Evolutionary conservation across 75 land plant species (phyloP).

Genomic region (Picea sitchensis): DNA sequence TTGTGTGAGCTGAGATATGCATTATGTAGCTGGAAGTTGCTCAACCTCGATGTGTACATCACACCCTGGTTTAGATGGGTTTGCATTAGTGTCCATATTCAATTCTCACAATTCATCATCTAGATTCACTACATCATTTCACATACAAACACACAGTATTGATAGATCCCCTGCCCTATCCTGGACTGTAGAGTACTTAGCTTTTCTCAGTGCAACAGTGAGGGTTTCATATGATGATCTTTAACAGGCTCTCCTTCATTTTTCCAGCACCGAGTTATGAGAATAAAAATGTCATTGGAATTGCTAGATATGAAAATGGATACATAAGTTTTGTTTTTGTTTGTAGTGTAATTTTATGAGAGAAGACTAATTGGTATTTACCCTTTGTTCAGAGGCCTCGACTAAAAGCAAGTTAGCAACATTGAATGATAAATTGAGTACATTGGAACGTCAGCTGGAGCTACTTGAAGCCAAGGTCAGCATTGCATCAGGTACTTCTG

Average conservation of each 20-base stretch:
- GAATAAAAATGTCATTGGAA: neutral
- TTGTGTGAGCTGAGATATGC: too few species aligned
- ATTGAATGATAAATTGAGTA: constrained; percentile 84
- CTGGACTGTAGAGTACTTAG: too few species aligned
- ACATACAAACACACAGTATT: too few species aligned
- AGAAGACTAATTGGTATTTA: neutral
- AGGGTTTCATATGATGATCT: neutral
- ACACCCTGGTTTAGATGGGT: too few species aligned
- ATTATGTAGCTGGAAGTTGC: too few species aligned
- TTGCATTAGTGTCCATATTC: too few species aligned
- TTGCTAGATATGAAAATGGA: neutral
- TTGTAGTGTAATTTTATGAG: constrained; percentile 6
- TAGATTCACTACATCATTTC: too few species aligned
- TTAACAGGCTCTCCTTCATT: neutral
- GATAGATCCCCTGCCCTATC: too few species aligned
- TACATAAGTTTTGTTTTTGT: neutral
- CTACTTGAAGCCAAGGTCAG: constrained; percentile 81
- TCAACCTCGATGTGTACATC: too few species aligned
- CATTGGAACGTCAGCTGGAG: constrained; percentile 80
- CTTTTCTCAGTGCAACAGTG: too few species aligned
- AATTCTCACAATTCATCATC: too few species aligned
- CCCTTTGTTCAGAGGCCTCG: constrained; percentile 62
- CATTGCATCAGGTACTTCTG: constrained; percentile 54
- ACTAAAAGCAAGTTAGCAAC: constrained; percentile 90
- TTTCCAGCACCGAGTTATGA: neutral